These are phyloP conservation scores for Cordyceps cateniannulata DNA, from an alignment of 2,329 filamentous ascomycete genomes.

Conservation along the genomic window DNA sequence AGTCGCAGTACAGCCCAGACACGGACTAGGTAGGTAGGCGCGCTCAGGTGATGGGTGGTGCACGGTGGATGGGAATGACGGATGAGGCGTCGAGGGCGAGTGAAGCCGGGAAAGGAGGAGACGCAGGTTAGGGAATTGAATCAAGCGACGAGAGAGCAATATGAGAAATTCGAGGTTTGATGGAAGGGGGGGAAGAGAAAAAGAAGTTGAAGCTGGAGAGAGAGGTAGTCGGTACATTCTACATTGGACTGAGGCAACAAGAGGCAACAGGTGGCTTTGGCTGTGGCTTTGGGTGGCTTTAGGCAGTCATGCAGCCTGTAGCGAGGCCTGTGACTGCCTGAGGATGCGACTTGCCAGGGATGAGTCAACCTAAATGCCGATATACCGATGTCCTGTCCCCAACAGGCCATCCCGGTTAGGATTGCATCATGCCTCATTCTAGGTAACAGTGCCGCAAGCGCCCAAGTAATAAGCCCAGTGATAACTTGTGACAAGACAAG, in stretches of 20 bases:
- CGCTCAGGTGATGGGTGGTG: conserved; percentile 7
- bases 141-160: background rate
- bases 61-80: background rate
- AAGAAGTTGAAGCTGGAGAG: background rate
- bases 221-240: background rate
- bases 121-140: background rate
- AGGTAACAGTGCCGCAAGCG: too few species aligned
- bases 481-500: too few species aligned
- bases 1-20: background rate
- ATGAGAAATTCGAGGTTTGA: background rate
- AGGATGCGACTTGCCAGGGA: background rate
- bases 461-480: too few species aligned
- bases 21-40: background rate
- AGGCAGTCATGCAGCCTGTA: background rate
- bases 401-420: too few species aligned
- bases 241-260: too few species aligned
- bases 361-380: background rate
- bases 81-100: background rate
- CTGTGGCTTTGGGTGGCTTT: background rate
- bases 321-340: background rate
- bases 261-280: background rate
- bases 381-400: background rate
- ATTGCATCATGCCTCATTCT: too few species aligned
- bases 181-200: background rate
- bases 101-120: background rate